Base-by-base conservation (phyloP, 305 asterid genomes). In the Rubia tinctorum region DNA sequence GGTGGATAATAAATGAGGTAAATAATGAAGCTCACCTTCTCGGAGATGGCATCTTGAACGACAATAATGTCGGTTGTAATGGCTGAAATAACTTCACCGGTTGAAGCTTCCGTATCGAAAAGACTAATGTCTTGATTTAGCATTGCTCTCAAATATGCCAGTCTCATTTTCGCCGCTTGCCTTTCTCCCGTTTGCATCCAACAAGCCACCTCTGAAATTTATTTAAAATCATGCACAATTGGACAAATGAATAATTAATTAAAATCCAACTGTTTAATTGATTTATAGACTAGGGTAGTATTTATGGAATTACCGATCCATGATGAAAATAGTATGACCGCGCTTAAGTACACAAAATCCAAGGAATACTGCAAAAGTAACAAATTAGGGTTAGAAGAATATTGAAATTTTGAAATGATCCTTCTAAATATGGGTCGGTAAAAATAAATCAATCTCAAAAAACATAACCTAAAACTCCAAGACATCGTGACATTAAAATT, bases 151-250 rank as follows among this genome's bases (percentile, higher is more conserved):
- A 95, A 53, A 80, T 95, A 95, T 3, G 98, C 95, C 93, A 91
- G 89, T 82, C 99, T 90, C 96, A 95, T 95, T 62, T 95, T 92
- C 9, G 95, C 92, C 3, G 99, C 99, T 85, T 95, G 99, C 64
- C 99, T 84, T 76, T 95, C 99, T 66, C 99, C 99, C 17, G 88
- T 81, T 43, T 95, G 83, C 99, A 95, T 95, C 99, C 99, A 95
- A 80, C 96, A 95, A 12, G 93, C 96, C 87, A 95, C 99, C 96
- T 95, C 98, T 94, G 10, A 20, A 8, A 58, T 2, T n/a, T 7
- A 20, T 58, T 22, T 1, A 49, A 49, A 49, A 42, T 42, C 45
- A 42, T 8, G 10, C 9, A 42, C 75, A 60, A 23, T 8, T 8
- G 53, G 9, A 1, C 0, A 0, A 6, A 5, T 18, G 5, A 6